Evolutionary conservation across 768 basidiomycete genomes (phyloP).

Genomic region (Termitomyces sp.): DNA sequence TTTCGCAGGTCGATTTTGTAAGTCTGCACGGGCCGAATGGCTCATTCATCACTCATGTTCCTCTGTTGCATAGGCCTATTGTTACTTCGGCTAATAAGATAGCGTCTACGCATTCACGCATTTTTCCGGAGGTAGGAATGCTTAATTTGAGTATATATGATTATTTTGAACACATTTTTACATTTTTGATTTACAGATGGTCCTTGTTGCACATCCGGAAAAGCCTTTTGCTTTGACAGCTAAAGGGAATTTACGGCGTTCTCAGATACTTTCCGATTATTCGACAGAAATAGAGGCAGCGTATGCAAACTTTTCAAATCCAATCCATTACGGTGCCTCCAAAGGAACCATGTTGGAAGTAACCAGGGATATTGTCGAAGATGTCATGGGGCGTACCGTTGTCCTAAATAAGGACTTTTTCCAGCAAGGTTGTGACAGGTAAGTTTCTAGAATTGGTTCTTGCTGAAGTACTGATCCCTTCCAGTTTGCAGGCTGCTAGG

Average conservation of each 20-base stretch:
- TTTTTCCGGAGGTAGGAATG: constrained; percentile 45
- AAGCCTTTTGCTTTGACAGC: constrained; percentile 41
- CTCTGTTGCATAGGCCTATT: constrained; percentile 33
- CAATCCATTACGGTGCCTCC: neutral
- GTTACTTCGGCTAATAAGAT: constrained; percentile 35
- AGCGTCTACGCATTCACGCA: constrained; percentile 41
- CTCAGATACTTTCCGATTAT: constrained; percentile 34
- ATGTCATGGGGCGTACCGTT: neutral
- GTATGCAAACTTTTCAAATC: constrained; percentile 25
- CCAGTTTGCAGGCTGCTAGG: constrained; percentile 32
- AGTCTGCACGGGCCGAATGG: neutral
- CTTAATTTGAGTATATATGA: too few relatives aligned
- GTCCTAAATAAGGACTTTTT: neutral
- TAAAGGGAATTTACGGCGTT: constrained; percentile 37
- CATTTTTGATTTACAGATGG: constrained; percentile 39
- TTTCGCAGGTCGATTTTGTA: constrained; percentile 3
- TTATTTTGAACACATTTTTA: too few relatives aligned
- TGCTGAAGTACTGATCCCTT: neutral
- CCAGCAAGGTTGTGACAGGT: constrained; percentile 24
- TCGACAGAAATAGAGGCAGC: constrained; percentile 35
- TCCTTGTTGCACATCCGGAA: constrained; percentile 32
- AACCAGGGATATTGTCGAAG: neutral
- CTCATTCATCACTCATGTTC: neutral
- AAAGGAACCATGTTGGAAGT: neutral
- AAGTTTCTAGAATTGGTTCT: constrained; percentile 26